Evolutionary conservation across 441 rosid species (phyloP).

Genomic region (Rhodomyrtus psidioides): DNA sequence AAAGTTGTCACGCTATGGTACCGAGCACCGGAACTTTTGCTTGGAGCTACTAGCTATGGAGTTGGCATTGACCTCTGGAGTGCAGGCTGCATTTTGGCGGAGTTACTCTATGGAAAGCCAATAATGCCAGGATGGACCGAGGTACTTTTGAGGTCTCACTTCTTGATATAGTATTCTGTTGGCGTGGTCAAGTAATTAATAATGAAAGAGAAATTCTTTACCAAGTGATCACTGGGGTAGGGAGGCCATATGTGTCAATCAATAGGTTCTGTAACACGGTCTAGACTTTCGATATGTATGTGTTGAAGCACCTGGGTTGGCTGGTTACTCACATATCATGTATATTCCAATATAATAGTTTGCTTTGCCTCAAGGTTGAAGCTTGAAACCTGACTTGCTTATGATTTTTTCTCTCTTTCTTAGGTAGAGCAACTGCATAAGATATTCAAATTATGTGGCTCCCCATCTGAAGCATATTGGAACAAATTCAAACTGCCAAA

Average conservation of each 20-base stretch:
- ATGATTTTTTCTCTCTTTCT: not conserved
- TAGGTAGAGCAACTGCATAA: conserved; percentile 95
- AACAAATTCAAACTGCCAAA: conserved; percentile 76
- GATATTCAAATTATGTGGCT: conserved; percentile 88
- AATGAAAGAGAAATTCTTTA: not conserved
- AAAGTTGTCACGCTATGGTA: conserved; percentile 96
- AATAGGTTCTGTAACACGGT: not conserved
- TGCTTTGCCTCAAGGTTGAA: not conserved
- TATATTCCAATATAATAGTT: not conserved
- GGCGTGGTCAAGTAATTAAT: not conserved
- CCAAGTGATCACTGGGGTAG: not conserved
- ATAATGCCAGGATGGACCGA: conserved; percentile 91
- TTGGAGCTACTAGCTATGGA: conserved; percentile 71
- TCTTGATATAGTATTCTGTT: not conserved
- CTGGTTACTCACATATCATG: not conserved
- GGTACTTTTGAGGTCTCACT: conserved; percentile 27
- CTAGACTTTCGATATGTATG: not conserved
- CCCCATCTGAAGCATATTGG: conserved; percentile 89
- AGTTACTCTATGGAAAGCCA: conserved; percentile 82
- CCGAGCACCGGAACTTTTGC: conserved; percentile 90
- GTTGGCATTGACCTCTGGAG: conserved; percentile 92
- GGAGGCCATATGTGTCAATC: not conserved
- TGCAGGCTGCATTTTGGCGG: conserved; percentile 94
- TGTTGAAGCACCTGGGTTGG: not conserved
- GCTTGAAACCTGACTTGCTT: not conserved